phyloP scores from a whole-genome alignment of 768 basidiomycete species.

The Xerocomus spinulosus region DNA sequence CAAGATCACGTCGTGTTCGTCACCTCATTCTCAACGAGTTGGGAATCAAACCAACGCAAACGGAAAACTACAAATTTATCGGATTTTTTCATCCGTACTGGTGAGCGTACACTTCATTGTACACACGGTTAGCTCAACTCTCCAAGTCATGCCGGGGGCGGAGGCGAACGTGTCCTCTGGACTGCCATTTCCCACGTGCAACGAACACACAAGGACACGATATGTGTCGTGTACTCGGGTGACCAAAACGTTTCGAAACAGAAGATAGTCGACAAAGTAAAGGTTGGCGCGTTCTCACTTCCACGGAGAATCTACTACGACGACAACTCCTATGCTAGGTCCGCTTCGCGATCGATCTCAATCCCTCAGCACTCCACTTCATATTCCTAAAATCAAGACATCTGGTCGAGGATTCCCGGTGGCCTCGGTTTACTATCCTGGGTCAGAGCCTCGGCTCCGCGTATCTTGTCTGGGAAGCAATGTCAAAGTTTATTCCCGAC shows the following conservation, averaged over 20 bases:
- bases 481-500: conserved; percentile 77
- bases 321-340: conserved; percentile 39
- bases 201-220: conserved; percentile 53
- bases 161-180: conserved; percentile 95
- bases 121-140: conserved; percentile 27
- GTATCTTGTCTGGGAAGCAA: conserved; percentile 77
- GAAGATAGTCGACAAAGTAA: conserved; percentile 74
- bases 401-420: conserved; percentile 75
- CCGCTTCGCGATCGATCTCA: conserved; percentile 74
- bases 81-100: conserved; percentile 97
- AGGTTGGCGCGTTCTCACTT: conserved; percentile 41
- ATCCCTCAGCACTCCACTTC: conserved; percentile 66
- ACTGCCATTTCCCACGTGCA: conserved; percentile 79
- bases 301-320: background rate
- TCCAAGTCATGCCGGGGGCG: conserved; percentile 88
- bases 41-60: background rate
- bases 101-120: conserved; percentile 39
- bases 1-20: conserved; percentile 19
- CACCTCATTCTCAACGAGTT: conserved; percentile 20
- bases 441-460: conserved; percentile 91
- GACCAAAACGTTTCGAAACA: conserved; percentile 78
- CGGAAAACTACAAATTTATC: conserved; percentile 39
- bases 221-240: conserved; percentile 86
- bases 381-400: conserved; percentile 69
- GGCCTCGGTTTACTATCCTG: conserved; percentile 87